These are phyloP conservation scores for Blastomyces emzantsi DNA, from an alignment of 2,329 filamentous ascomycete genomes.

Conservation along the genomic window DNA sequence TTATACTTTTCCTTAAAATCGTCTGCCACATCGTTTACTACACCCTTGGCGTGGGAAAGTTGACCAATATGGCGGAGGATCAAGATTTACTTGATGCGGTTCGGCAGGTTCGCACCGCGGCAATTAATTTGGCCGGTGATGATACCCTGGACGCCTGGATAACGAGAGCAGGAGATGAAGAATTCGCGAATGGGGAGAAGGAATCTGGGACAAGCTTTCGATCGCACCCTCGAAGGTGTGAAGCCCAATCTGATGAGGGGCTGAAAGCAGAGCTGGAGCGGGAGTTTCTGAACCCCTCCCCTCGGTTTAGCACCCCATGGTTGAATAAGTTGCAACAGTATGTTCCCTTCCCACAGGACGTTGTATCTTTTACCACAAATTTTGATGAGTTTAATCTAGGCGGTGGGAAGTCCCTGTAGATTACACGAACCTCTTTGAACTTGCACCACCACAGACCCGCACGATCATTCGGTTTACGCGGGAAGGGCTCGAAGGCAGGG, in stretches of 20 bases:
- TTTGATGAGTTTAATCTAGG: conserved; percentile 23
- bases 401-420: conserved; percentile 76
- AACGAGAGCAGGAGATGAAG: not conserved
- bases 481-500: conserved; percentile 82
- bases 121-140: conserved; percentile 2
- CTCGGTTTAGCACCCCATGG: conserved; percentile 74
- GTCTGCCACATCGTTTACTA: not conserved
- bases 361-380: conserved; percentile 8
- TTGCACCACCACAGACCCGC: conserved; percentile 84
- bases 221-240: conserved; percentile 9
- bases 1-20: not conserved
- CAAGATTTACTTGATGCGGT: not conserved
- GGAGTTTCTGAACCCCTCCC: conserved; percentile 70
- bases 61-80: not conserved
- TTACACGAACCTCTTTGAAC: conserved; percentile 72
- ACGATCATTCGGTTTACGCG: conserved; percentile 90
- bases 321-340: conserved; percentile 78
- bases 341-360: conserved; percentile 16
- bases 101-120: not conserved
- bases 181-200: conserved; percentile 6
- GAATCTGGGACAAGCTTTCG: not conserved
- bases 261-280: conserved; percentile 64
- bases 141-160: conserved; percentile 4
- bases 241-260: conserved; percentile 43
- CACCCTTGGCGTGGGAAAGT: not conserved